These are phyloP conservation scores for Teunomyces gatunensis DNA, from an alignment of 805 yeast genomes.

Conservation along the genomic window DNA sequence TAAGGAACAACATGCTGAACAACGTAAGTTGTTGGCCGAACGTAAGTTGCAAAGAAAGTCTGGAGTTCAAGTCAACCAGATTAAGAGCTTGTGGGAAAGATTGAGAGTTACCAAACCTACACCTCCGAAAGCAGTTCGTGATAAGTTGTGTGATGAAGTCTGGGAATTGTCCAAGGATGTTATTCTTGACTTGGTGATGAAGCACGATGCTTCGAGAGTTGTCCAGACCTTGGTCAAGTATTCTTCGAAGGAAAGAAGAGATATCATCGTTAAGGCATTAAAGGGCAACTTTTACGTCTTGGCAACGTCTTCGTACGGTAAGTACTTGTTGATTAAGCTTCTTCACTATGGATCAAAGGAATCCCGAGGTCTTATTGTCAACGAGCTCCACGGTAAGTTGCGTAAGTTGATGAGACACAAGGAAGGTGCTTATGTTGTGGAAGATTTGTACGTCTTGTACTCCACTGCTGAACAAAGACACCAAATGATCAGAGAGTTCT, in stretches of 20 bases:
- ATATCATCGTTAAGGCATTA: conserved; percentile 60
- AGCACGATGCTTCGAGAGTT: conserved; percentile 95
- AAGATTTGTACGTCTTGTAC: conserved; percentile 84
- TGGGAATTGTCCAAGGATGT: conserved; percentile 81
- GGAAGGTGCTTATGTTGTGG: conserved; percentile 97
- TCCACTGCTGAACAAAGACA: conserved; percentile 79
- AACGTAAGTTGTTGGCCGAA: conserved; percentile 71
- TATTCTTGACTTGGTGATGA: conserved; percentile 79
- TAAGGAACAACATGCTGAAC: conserved; percentile 76
- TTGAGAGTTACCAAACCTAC: conserved; percentile 83
- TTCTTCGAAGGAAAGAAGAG: conserved; percentile 76
- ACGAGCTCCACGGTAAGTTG: conserved; percentile 86
- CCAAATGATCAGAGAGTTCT: conserved; percentile 92
- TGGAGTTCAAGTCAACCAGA: conserved; percentile 81
- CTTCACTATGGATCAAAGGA: conserved; percentile 89
- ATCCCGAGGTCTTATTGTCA: conserved; percentile 68
- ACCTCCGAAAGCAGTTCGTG: conserved; percentile 71
- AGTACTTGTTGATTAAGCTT: conserved; percentile 82
- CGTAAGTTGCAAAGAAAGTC: conserved; percentile 84
- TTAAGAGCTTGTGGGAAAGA: conserved; percentile 88
- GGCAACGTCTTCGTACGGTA: conserved; percentile 93
- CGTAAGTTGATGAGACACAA: conserved; percentile 93
- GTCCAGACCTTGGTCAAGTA: conserved; percentile 91
- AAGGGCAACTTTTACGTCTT: conserved; percentile 75
- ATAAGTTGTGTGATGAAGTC: conserved; percentile 74